Conservation (phyloP, 179 eudicot species). For the Heliamphora pulchella region DNA sequence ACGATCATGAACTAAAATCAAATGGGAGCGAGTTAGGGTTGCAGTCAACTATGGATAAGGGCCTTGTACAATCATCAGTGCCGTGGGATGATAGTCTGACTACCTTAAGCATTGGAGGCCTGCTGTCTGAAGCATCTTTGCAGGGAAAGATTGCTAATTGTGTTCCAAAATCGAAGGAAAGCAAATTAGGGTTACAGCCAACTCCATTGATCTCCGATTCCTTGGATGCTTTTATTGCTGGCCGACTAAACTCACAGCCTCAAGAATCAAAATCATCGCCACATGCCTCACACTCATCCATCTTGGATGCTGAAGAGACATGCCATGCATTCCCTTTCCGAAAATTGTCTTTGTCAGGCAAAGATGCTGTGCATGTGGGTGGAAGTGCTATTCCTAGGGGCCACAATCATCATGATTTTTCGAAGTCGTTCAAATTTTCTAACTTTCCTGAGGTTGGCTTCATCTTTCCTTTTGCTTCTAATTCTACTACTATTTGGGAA, state of each 20-base stretch:
- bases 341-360: slow-evolving; percentile 34
- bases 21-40: slow-evolving; percentile 16
- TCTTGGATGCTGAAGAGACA: slow-evolving; percentile 96
- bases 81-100: slow-evolving; percentile 54
- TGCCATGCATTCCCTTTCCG: slow-evolving; percentile 74
- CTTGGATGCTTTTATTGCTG: slow-evolving; percentile 57
- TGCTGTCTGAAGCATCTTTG: slow-evolving; percentile 70
- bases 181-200: slow-evolving; percentile 35
- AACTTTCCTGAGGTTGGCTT: slow-evolving; percentile 31
- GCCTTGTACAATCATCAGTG: slow-evolving; percentile 26
- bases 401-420: slow-evolving; percentile 18
- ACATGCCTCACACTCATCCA: slow-evolving; percentile 36
- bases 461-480: slow-evolving; percentile 14
- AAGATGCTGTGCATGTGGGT: slow-evolving; percentile 22
- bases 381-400: slow-evolving; percentile 24
- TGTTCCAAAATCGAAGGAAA: slow-evolving; percentile 30
- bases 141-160: slow-evolving; percentile 34
- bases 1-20: slow-evolving; percentile 10
- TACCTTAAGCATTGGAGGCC: slow-evolving; percentile 72
- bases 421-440: slow-evolving; percentile 28
- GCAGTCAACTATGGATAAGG: slow-evolving; percentile 23
- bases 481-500: neutral
- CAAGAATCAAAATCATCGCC: slow-evolving; percentile 30
- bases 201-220: slow-evolving; percentile 47
- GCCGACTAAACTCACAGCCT: slow-evolving; percentile 38